Conservation (phyloP, 768 basidiomycete genomes). For the Naganishia randhawae region DNA sequence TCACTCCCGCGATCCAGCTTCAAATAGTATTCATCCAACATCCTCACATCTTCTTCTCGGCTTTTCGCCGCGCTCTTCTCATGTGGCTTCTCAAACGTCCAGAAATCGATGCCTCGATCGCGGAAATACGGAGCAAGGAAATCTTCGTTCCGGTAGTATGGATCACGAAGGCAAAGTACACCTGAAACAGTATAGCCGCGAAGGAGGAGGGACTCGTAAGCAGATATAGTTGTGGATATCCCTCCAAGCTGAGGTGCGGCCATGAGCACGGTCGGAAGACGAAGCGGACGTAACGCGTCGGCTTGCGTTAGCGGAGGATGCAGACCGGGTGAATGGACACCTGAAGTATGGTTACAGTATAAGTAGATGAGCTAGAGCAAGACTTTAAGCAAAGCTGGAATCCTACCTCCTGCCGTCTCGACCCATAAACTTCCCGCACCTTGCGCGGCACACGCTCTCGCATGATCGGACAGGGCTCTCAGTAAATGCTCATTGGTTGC, state of each 20-base stretch:
- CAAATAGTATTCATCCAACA: constrained; percentile 70
- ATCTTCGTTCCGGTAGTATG: constrained; percentile 81
- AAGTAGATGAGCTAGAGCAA: neutral
- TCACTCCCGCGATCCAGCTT: constrained; percentile 45
- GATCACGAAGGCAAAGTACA: constrained; percentile 75
- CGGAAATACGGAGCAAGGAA: constrained; percentile 76
- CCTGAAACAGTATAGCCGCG: constrained; percentile 85
- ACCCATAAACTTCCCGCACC: constrained; percentile 64
- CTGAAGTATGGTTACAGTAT: neutral
- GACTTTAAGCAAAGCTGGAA: constrained; percentile 51
- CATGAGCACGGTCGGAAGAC: constrained; percentile 79
- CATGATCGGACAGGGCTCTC: constrained; percentile 62
- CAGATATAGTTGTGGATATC: constrained; percentile 84
- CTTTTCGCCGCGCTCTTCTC: constrained; percentile 35
- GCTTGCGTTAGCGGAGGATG: constrained; percentile 73
- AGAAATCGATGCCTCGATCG: constrained; percentile 57
- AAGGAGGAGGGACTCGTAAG: constrained; percentile 85
- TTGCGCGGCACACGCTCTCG: constrained; percentile 57
- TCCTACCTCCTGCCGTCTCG: constrained; percentile 83
- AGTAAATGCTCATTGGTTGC: constrained; percentile 63
- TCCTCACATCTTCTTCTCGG: constrained; percentile 54
- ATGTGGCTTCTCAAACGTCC: constrained; percentile 48
- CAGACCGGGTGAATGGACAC: constrained; percentile 79
- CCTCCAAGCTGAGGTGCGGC: constrained; percentile 88
- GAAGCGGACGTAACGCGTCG: constrained; percentile 78